phyloP scores from a whole-genome alignment of 768 basidiomycete genomes.

The Glaciozyma antarctica region DNA sequence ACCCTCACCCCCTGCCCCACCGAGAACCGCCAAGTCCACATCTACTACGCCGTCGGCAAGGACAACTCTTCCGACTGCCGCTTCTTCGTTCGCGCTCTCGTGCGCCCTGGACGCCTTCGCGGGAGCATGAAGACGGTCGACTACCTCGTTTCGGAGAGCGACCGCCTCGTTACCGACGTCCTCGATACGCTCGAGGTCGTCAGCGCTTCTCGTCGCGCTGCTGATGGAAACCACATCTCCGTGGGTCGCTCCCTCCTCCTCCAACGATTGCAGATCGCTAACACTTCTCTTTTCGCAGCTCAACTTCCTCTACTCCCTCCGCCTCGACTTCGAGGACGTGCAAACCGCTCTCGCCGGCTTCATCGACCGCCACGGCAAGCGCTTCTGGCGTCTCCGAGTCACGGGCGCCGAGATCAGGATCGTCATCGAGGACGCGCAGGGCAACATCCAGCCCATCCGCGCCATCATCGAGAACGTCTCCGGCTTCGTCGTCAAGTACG shows the following conservation, averaged over 20 bases:
- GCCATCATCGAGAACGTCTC: constrained; percentile 98
- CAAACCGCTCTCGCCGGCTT: constrained; percentile 96
- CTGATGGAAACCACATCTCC: constrained; percentile 96
- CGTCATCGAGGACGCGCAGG: constrained; percentile 84
- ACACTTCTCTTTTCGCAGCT: constrained; percentile 42
- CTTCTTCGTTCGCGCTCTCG: constrained; percentile 93
- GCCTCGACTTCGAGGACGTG: constrained; percentile 91
- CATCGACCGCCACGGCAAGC: constrained; percentile 96
- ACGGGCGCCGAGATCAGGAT: constrained; percentile 96
- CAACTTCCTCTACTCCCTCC: constrained; percentile 96
- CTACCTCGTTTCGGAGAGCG: constrained; percentile 96
- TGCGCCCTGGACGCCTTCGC: constrained; percentile 87
- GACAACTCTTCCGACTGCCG: constrained; percentile 97
- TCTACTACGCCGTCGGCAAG: constrained; percentile 74
- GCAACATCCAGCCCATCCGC: constrained; percentile 89
- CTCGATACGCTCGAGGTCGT: constrained; percentile 93
- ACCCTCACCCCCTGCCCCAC: constrained; percentile 92
- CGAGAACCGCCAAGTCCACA: constrained; percentile 90
- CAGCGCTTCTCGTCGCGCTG: constrained; percentile 74
- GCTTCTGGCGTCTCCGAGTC: constrained; percentile 94
- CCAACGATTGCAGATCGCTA: background rate
- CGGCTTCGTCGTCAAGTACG: constrained; percentile 96
- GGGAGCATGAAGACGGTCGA: constrained; percentile 91
- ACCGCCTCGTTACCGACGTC: constrained; percentile 85
- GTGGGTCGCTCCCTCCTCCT: constrained; percentile 13